Base-by-base conservation (phyloP, 441 rosid genomes). In the Hypseocharis bilobata region DNA sequence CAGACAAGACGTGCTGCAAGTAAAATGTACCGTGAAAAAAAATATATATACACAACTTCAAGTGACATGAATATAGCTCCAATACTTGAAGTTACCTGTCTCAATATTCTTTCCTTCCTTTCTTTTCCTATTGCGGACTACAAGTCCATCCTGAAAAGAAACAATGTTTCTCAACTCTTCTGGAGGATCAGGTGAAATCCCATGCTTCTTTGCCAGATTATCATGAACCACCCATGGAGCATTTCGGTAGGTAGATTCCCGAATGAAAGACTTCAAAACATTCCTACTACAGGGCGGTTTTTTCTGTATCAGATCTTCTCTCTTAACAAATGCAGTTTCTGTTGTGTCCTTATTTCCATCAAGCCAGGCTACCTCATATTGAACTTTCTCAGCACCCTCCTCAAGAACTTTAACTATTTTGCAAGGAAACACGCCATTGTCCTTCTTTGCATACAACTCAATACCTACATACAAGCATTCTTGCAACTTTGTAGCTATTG, bases 181-280 rank as follows among this genome's bases (percentile, higher is more conserved):
- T 0, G 99, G 96, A 74, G 74, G 86, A 63, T 84, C 81, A 63
- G 68, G 75, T 25, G 91, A 82, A 73, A 91, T 81, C 20, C 78
- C 86, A 81, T 93, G 86, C 71, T 81, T 81, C 69, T 70, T 74
- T 52, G 85, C 89, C 79, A 93, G 80, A 61, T 80, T 79, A 42
- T 81, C 86, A 62, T 89, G 88, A 72, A 93, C 79, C 72, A 86
- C 86, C 97, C 97, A 93, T 60, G 99, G 99, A 68, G 79, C 76
- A 77, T 83, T 85, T 62, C 85, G 87, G 76, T 83, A 85, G 63
- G 97, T 91, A 34, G 97, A 87, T 70, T 91, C 91, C 76, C 99
- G 85, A 76, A 91, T 86, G 78, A 93, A 88, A 73, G 96, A 84
- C 87, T 84, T 93, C 72, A 93, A 80, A 83, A 82, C 61, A 23